A percentile compares a stretch with the other conserved stretches of the same genome.
These are phyloP conservation scores for Monsonia emarginata DNA, from an alignment of 441 rosid species.

Conservation along the genomic window DNA sequence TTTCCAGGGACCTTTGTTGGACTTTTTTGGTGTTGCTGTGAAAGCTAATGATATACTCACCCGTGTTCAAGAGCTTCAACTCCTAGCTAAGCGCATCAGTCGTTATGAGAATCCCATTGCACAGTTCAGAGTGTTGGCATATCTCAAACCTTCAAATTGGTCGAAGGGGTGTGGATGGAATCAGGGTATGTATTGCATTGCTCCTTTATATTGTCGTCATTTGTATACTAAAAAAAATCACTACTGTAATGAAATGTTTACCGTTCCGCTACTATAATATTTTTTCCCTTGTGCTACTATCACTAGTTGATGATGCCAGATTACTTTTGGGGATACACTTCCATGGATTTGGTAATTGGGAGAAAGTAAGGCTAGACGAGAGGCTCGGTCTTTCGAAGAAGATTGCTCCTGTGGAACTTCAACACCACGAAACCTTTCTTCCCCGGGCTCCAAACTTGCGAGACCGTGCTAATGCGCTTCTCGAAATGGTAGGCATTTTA, in stretches of 20 bases:
- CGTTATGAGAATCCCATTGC: conserved; percentile 74
- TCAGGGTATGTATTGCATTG: conserved; percentile 46
- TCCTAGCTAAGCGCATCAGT: conserved; percentile 66
- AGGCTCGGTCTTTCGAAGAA: conserved; percentile 85
- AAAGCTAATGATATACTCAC: conserved; percentile 71
- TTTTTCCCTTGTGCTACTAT: conserved; percentile 13
- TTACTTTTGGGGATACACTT: conserved; percentile 82
- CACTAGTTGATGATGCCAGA: conserved; percentile 90
- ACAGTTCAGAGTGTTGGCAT: conserved; percentile 74
- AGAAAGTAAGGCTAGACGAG: conserved; percentile 84
- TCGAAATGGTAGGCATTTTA: conserved; percentile 64
- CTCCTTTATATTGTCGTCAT: not conserved
- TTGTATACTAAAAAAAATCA: not conserved
- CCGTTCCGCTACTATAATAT: conserved; percentile 4
- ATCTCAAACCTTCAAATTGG: conserved; percentile 98
- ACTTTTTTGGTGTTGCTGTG: conserved; percentile 92
- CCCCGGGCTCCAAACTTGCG: conserved; percentile 95
- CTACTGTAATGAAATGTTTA: not conserved
- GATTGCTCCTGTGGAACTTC: conserved; percentile 97
- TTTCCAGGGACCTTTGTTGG: conserved; percentile 77
- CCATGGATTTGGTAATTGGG: conserved; percentile 99
- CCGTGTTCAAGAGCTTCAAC: conserved; percentile 87
- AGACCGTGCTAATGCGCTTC: conserved; percentile 91
- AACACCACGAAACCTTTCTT: conserved; percentile 94
- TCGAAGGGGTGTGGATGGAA: conserved; percentile 99